Evolutionary conservation across 2,329 filamentous ascomycete genomes (phyloP), one percentile per base, ranked within the genome.

Genomic region (Trichoderma breve): DNA sequence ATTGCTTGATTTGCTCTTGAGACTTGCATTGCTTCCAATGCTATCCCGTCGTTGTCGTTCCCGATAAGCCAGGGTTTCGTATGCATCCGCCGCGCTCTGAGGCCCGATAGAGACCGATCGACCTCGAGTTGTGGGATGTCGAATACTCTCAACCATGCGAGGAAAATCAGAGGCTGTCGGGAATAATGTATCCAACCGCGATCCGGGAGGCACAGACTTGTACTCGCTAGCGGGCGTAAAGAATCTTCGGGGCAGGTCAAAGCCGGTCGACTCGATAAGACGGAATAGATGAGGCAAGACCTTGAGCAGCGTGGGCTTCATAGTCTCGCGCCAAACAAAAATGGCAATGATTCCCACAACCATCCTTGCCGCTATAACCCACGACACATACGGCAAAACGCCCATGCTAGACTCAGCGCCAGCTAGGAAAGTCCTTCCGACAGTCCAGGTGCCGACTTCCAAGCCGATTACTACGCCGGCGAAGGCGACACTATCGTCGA

Each of bases 401-500:
- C 89, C 85, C 77, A 93, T 93, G 0, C 90, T 88, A 5, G 90
- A 87, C 15, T 83, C 82, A 11, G 80, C 79, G 57, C 84, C 80
- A 7, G 84, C 84, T 32, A 80, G 78, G 5, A 82, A 72, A 8
- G 89, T 89, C 70, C 86, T 87, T 1, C 88, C 87, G 76, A 93
- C 93, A 77, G 94, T 93, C 95, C 95, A 98, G 8, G 90, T 91
- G 11, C 93, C 95, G 73, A 93, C 82, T 77, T 97, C 92, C 61
- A 93, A 85, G 0, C 96, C 96, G 76, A 98, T 93, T 70, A 97
- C 87, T 26, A 98, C 95, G 2, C 93, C 95, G 24, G 94, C 91
- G 81, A 98, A 98, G 4, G 95, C 91, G 63, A 98, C 93, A 76
- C 93, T 97, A 82, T 98, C 95, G 79, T 98, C 95, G 79, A 97